Conservation (phyloP, 2,329 filamentous ascomycete species). For the Colletotrichum sp. region DNA sequence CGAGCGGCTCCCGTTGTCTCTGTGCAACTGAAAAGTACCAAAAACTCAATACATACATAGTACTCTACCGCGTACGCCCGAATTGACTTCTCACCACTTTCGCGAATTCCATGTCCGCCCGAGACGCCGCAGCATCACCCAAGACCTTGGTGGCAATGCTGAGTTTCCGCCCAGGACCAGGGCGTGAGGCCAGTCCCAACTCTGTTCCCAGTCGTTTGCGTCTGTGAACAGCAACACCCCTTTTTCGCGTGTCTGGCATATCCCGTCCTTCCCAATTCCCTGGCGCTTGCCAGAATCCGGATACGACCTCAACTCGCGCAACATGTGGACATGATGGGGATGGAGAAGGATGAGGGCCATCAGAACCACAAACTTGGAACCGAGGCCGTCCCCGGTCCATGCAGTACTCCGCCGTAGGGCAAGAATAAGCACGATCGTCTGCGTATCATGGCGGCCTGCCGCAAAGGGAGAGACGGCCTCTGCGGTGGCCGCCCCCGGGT, state of each 20-base stretch:
- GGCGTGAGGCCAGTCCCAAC: not conserved
- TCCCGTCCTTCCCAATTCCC: not conserved
- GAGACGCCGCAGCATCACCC: not conserved
- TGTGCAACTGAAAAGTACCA: not conserved
- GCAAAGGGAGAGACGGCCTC: not conserved
- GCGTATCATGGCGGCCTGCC: not conserved
- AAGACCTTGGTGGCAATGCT: not conserved
- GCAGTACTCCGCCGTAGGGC: conserved; percentile 2
- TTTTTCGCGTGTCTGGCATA: not conserved
- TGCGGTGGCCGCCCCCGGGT: not conserved
- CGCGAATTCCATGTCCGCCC: not conserved
- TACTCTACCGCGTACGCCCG: not conserved
- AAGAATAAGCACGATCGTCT: conserved; percentile 18
- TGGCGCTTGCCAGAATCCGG: not conserved
- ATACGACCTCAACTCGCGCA: conserved; percentile 1
- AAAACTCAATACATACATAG: not conserved
- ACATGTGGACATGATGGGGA: not conserved
- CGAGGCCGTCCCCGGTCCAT: not conserved
- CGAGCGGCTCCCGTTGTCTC: not conserved
- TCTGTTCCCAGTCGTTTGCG: not conserved
- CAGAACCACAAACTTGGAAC: not conserved
- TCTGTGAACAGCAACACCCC: not conserved
- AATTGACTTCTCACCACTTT: not conserved
- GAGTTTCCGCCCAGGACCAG: not conserved
- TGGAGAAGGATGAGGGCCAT: not conserved